Evolutionary conservation across 129 eudicot species (phyloP), one percentile per base, ranked within the genome.

Genomic region (Centaurea solstitialis): DNA sequence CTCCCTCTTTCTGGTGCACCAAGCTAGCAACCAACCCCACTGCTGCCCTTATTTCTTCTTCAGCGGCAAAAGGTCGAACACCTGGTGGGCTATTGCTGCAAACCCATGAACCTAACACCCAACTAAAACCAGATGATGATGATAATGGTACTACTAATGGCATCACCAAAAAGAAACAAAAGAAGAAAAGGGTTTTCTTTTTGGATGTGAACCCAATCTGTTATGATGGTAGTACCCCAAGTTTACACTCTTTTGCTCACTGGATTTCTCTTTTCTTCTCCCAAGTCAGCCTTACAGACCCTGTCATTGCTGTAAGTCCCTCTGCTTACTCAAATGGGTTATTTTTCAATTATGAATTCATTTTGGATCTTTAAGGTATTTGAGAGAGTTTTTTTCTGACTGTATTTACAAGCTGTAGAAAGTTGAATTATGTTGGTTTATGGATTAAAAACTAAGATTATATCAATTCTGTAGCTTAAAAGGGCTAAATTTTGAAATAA

Each of bases 261-360:
- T 94, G 98, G 98, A 80, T 94, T 89, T 90, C 97, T 9, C 93
- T 90, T 61, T 94, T 94, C 84, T 94, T 94, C 88, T 87, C 91
- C 20, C 84, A 86, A 87, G 97, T 92, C 76, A 90, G 93, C 88
- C 88, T 85, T 66, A 43, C 78, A 9, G 89, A 94, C 64, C 99
- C 99, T 76, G 97, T 94, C 66, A 85, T 94, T 79, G 97, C 97
- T 9, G 99, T 94, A 92, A 87, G 74, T 17, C 38, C 70, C 72
- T 57, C 0, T 3, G 22, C 7, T 57, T n/a, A 57, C 18, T 41
- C 47, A 41, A 41, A 41, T 41, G 47, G 64, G 64, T 57, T 57
- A 5, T 57, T 17, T 57, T 17, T 57, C 9, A 57, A 57, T 7
- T 17, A 57, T n/a, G 18, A n/a, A 5, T 41, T n/a, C 18, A 57